A percentile compares a stretch with the other conserved stretches of the same genome.
Conservation (phyloP, 2,329 filamentous ascomycete species). For the Fusarium humuli region DNA sequence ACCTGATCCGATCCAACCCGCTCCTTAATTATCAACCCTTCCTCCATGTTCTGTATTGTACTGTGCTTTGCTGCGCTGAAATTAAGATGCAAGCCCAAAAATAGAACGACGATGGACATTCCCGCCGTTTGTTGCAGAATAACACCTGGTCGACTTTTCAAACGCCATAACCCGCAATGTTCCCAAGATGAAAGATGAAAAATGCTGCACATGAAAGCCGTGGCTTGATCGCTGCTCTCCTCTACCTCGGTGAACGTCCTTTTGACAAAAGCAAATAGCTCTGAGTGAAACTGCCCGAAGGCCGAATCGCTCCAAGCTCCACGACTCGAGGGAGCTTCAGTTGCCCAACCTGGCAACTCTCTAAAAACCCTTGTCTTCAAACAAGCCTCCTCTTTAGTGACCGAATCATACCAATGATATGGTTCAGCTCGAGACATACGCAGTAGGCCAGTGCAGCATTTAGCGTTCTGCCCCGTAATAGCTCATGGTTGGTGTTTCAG, state of each 20-base stretch:
- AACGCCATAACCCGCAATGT: slow-evolving; percentile 40
- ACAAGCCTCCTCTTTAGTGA: slow-evolving; percentile 33
- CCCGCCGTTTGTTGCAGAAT: slow-evolving; percentile 37
- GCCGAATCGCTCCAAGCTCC: slow-evolving; percentile 3
- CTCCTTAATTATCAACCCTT: slow-evolving; percentile 23
- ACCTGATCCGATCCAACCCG: slow-evolving; percentile 11
- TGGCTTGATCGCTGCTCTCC: slow-evolving; percentile 15
- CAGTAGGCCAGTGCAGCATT: slow-evolving; percentile 22
- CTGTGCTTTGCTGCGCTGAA: slow-evolving; percentile 17
- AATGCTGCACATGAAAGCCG: slow-evolving; percentile 33
- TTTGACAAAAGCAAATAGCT: slow-evolving; percentile 20
- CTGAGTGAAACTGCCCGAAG: slow-evolving; percentile 2
- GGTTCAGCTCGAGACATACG: slow-evolving; percentile 31
- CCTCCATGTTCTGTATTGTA: slow-evolving; percentile 3
- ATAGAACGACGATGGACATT: slow-evolving; percentile 21
- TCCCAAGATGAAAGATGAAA: slow-evolving; percentile 39
- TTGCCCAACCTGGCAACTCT: slow-evolving; percentile 19
- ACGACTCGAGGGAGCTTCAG: slow-evolving; percentile 4
- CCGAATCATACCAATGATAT: slow-evolving; percentile 23
- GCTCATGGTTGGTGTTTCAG: slow-evolving; percentile 40
- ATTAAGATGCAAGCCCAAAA: slow-evolving; percentile 38
- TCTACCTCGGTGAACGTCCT: slow-evolving; percentile 2
- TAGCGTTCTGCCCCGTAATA: slow-evolving; percentile 41
- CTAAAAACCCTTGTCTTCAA: slow-evolving; percentile 33
- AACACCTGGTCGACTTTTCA: slow-evolving; percentile 41